phyloP scores from a whole-genome alignment of 345 rosid genomes.

The Gossypium mustelinum region DNA sequence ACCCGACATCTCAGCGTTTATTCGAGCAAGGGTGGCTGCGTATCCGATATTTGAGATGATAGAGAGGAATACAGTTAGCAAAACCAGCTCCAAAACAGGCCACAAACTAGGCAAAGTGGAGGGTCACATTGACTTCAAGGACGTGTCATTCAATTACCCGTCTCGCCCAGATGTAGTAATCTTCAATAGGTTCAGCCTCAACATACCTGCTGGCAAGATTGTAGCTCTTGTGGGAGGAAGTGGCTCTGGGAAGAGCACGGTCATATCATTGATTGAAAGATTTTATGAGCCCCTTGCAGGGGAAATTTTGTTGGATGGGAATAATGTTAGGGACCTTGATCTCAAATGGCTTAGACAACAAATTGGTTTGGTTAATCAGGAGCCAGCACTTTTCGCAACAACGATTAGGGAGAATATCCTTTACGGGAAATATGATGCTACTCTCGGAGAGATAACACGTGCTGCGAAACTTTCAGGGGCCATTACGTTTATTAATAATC shows the following conservation, averaged over 20 bases:
- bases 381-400: conserved; percentile 88
- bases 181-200: conserved; percentile 52
- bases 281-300: conserved; percentile 85
- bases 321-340: conserved; percentile 55
- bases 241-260: conserved; percentile 94
- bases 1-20: conserved; percentile 77
- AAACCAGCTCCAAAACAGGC: conserved; percentile 52
- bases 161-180: conserved; percentile 76
- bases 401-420: conserved; percentile 80
- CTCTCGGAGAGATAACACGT: conserved; percentile 53
- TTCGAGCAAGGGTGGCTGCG: conserved; percentile 82
- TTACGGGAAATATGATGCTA: conserved; percentile 83
- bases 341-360: conserved; percentile 83
- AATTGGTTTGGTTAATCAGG: conserved; percentile 90
- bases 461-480: conserved; percentile 95
- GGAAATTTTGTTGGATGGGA: conserved; percentile 58
- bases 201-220: conserved; percentile 74
- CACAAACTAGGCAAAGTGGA: conserved; percentile 50
- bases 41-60: conserved; percentile 93
- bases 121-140: conserved; percentile 75
- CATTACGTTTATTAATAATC: conserved; percentile 69
- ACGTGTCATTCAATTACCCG: conserved; percentile 71
- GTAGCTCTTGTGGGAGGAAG: conserved; percentile 97
- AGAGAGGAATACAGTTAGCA: conserved; percentile 61
- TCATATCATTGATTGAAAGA: conserved; percentile 84